Evolutionary conservation across 192 early-diverging fungal genomes (phyloP).

Genomic region (Podila epigama): DNA sequence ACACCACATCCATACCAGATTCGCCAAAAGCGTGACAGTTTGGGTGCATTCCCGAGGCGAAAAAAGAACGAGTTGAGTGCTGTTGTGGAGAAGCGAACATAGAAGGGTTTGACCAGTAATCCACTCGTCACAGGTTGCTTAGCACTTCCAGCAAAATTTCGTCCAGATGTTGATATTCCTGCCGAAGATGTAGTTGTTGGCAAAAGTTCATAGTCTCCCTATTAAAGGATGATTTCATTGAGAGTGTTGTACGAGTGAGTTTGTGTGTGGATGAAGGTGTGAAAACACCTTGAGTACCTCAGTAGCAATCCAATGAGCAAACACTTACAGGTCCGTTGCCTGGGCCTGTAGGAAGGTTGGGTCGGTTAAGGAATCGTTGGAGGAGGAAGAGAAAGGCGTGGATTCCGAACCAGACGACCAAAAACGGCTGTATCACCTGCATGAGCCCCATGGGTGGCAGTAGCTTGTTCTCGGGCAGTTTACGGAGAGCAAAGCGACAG

Average conservation of each 20-base stretch:
- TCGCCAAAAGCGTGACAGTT: conserved; percentile 58
- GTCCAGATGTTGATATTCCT: conserved; percentile 6
- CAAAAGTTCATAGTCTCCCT: conserved; percentile 40
- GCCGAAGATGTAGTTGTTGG: conserved; percentile 6
- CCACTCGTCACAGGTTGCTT: conserved; percentile 6
- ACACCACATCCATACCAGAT: conserved; percentile 66
- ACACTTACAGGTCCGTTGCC: conserved; percentile 33
- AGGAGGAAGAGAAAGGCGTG: conserved; percentile 44
- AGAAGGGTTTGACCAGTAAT: conserved; percentile 52
- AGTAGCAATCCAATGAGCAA: neutral
- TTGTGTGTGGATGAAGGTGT: too few relatives aligned
- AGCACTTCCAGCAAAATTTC: neutral
- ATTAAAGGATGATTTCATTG: too few relatives aligned
- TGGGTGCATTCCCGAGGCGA: conserved; percentile 34
- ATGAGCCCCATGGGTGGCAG: conserved; percentile 19
- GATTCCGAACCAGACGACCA: conserved; percentile 40
- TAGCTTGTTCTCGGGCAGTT: too few relatives aligned
- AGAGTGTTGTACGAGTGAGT: too few relatives aligned
- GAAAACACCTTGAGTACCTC: too few relatives aligned
- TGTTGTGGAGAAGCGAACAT: conserved; percentile 58
- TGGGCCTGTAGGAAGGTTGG: conserved; percentile 34
- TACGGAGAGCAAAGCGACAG: too few relatives aligned
- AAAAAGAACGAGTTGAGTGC: conserved; percentile 53
- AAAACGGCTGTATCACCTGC: conserved; percentile 34
- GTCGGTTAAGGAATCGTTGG: conserved; percentile 44